Base-by-base conservation (phyloP, 2,329 filamentous ascomycete genomes). In the Fusarium mexicanum region DNA sequence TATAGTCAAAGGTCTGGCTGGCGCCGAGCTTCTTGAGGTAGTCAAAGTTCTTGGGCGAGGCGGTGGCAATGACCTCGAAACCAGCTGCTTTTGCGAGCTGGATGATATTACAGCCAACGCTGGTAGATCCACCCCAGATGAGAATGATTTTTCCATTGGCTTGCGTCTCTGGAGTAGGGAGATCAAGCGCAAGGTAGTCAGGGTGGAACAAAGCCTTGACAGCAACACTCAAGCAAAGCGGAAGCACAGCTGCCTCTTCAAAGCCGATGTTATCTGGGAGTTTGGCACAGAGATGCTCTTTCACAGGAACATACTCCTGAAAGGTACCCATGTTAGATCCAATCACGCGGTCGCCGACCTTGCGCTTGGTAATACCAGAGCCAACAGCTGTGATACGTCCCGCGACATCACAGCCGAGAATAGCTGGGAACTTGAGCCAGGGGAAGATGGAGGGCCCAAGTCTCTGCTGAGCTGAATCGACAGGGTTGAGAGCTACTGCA, bases 351-450 rank as follows among this genome's bases (percentile, higher is more conserved):
- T 69, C 66, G 17, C 66, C 64, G 10, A 44, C 7, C 20, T 69
- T 69, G 20, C 44, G 55, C 31, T 64, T 69, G 37, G 37, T 69
- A 0, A 55, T 16, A 6, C 8, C 5, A 6, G 48, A 40, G 26
- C 66, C 66, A 35, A 64, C 3, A 11, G 65, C 66, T 13, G 60
- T 14, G 16, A 69, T 24, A 31, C 41, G 31, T 14, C 66, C 66
- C 7, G 64, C 57, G 20, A 69, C 64, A 40, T 69, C 66, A 10
- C 47, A 69, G 14, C 64, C 66, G 3, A 69, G 57, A 8, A 69
- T 64, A 24, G 64, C 57, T 12, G 66, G 66, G 14, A 64, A 69
- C 12, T 69, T 69, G 41, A 69, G 66, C 66, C 66, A 69, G 2
- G 64, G 64, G 29, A 69, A 69, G 37, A 35, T 22, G 5, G 54